Base-by-base conservation (phyloP, 192 early-diverging fungal genomes). In the Jimgerdemannia flammicorona region DNA sequence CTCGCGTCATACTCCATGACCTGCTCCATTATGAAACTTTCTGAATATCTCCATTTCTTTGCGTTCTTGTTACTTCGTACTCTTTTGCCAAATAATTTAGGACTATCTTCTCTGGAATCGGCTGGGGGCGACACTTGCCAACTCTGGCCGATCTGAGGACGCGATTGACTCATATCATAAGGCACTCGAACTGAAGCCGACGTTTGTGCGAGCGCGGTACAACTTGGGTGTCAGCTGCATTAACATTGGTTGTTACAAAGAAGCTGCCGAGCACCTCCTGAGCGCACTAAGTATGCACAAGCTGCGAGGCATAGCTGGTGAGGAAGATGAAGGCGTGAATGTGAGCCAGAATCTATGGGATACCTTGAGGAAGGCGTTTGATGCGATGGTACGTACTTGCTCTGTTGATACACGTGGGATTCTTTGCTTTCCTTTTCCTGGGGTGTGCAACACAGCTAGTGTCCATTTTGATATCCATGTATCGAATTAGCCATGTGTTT, bases 81-180 rank as follows among this genome's bases (percentile, higher is more conserved):
- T 43, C 20, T 41, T 40, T 0, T n/a, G 63, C n/a, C 69, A 43
- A 29, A 11, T 19, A 59, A 59, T 6, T 20, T 81, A 91, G 78
- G 95, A 99, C 80, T 97, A 96, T 81, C 78, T 98, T 77, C 82
- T 98, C 70, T 99, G 95, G 95, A 99, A 99, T 85, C 93, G 94
- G 64, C 85, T 99, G 49, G 98, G 98, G 4, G 98, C 98, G 10
- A 99, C 97, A 7, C 85, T 97, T 42, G 98, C 98, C 41, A 98
- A 99, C 79, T 85, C 90, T 3, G 87, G 90, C 14, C 78, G 90
- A 54, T 87, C 92, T 49, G 85, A 87, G 44, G 87, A 90, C 69
- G 97, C 97, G 10, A 93, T 98, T 40, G 94, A 96, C 6, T 96
- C 97, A 11, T 99, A 99, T 78, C 95, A 93, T 79, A 89, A 93